Base-by-base conservation (phyloP, 805 yeast genomes). In the Priceomyces fermenticarens region DNA sequence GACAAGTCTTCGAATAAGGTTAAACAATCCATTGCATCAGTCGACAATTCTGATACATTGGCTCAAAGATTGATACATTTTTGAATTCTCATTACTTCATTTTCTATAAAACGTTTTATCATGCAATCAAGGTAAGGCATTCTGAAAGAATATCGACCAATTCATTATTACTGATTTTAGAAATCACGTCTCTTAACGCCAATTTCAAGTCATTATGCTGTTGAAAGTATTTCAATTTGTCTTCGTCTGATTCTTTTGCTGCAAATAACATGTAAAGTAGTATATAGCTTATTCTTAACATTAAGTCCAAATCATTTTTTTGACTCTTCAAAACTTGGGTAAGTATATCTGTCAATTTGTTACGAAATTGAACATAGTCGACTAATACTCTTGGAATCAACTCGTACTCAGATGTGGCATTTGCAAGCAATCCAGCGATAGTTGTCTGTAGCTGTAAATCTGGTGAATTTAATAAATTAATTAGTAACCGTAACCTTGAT, bases 51-150 rank as follows among this genome's bases (percentile, higher is more conserved):
- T 23, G 65, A 59, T n/a, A 63, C 70, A 2, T 52, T 70, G 40
- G 73, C 72, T 5, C 73, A 68, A 47, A 51, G 71, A 32, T 50
- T 65, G 44, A 60, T 67, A 16, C 68, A 67, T 38, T 66, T 68
- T 41, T 69, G 46, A 34, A 16, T 12, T 25, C 4, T 30, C 26
- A 25, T 23, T 10, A 7, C 13, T 32, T 26, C 11, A 11, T 25
- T 25, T 3, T 13, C 9, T 20, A 31, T 17, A 12, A 13, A 27
- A 14, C 16, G 11, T 16, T 16, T 32, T 25, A 20, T 28, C 32
- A 40, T 20, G 32, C 32, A n/a, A 48, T 31, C 25, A 46, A 31
- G 41, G 42, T 47, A 1, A 52, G 36, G 5, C 52, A 43, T 29
- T 56, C 59, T 2, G 46, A 36, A 20, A 55, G 32, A 8, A 50